Evolutionary conservation across 257 asterid genomes (phyloP).

Genomic region (Petunia axillaris): DNA sequence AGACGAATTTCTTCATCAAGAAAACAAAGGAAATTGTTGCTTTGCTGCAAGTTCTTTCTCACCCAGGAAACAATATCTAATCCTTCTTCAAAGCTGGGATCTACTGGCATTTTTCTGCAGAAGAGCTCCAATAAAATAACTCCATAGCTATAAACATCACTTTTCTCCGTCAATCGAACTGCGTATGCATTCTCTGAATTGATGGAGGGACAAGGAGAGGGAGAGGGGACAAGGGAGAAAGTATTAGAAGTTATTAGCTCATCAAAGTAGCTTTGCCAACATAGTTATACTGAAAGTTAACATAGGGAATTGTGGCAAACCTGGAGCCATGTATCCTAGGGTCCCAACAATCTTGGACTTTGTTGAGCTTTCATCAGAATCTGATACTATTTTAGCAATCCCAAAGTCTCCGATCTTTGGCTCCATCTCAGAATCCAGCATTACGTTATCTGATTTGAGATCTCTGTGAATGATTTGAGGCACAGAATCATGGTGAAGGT

Average conservation of each 20-base stretch:
- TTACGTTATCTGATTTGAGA: slow-evolving; percentile 51
- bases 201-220: neutral
- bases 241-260: neutral
- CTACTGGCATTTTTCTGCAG: slow-evolving; percentile 55
- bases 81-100: slow-evolving; percentile 53
- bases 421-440: slow-evolving; percentile 50
- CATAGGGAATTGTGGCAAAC: slow-evolving; percentile 29
- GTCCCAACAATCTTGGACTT: slow-evolving; percentile 48
- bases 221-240: neutral
- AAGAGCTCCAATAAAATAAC: slow-evolving; percentile 48
- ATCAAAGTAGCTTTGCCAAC: neutral
- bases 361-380: slow-evolving; percentile 40
- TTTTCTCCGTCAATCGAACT: slow-evolving; percentile 48
- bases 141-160: slow-evolving; percentile 54
- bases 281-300: neutral
- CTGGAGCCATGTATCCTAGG: slow-evolving; percentile 62
- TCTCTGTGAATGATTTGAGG: slow-evolving; percentile 63
- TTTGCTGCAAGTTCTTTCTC: slow-evolving; percentile 29
- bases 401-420: slow-evolving; percentile 62
- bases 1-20: slow-evolving; percentile 48
- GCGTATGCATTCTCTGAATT: slow-evolving; percentile 53
- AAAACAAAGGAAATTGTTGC: slow-evolving; percentile 30
- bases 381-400: slow-evolving; percentile 46
- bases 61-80: slow-evolving; percentile 53
- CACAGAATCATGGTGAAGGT: slow-evolving; percentile 58